Evolutionary conservation across 1,139 yeast genomes (phyloP), one percentile per base, ranked within the genome.

Genomic region (Pichia sp.): DNA sequence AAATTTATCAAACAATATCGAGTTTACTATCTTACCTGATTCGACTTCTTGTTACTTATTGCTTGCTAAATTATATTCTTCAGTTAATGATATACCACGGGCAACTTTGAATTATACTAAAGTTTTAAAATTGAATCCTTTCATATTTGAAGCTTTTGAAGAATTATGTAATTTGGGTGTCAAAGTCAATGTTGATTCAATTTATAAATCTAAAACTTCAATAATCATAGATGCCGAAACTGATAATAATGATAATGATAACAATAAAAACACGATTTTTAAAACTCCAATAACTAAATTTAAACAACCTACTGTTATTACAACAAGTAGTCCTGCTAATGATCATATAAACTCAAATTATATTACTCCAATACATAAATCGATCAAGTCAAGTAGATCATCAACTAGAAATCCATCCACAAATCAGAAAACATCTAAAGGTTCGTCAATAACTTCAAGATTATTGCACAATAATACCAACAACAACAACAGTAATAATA

Each of bases 91-190:
- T 60, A 63, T 71, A 9, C 78, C 80, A 53, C 79, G 80, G 51
- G 82, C 95, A 48, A 77, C 85, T 0, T 68, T 82, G 45, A 76
- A 80, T 58, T 86, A 82, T 64, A 76, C 86, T 0, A 77, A 76
- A 55, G 86, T 94, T 0, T 70, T 88, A 49, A 77, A 79, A 51
- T 66, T 74, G 50, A 86, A 92, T 62, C 96, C 95, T 25, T 87
- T 74, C 62, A 74, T 88, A 45, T 89, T 94, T 76, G 97, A 88
- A 60, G 90, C 97, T 0, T 80, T 86, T 53, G 88, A 85, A 57
- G 82, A 82, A 40, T 69, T 92, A 43, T 82, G 92, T 59, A 75
- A 76, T 51, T 69, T 86, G 61, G 90, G 92, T 13, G 85, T 84
- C 25, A 76, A 79, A 52, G 74, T 87, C 25, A 73, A 79, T 45